Base-by-base conservation (phyloP, 164 flowering plant species). In the Chloranthus sessilifolius region DNA sequence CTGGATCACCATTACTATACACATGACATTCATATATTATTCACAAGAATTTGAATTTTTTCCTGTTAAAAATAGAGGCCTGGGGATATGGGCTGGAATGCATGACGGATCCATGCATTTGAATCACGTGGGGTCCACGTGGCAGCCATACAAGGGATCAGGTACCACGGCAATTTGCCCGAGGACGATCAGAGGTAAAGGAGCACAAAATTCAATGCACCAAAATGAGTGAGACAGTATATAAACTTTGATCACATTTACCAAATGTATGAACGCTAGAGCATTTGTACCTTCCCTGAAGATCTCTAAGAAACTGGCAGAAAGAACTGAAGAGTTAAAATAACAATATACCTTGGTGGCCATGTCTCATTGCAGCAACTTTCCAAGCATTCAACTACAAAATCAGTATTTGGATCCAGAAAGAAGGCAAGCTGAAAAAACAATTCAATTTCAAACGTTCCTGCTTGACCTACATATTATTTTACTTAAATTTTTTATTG, bases 321-420 rank as follows among this genome's bases (percentile, higher is more conserved):
- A 37, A 11, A 12, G 21, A 46, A 25, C 42, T 42, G 10, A 45
- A 42, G 2, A n/a, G n/a, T n/a, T n/a, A n/a, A n/a, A n/a, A n/a
- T n/a, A 42, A 17, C 24, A 9, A n/a, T 5, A 31, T 20, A 82
- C 96, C 78, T 82, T 59, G 90, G 80, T 50, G 96, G 96, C 27
- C 58, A 73, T 38, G 78, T 55, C 49, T 81, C 87, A 57, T 82
- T 82, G 77, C 85, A 83, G 71, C 92, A 85, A 62, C 78, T 85
- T 56, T 70, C 58, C 53, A 89, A 53, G 75, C 97, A 89, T 50
- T 85, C 69, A 21, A 89, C 92, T 30, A 85, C 12, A 44, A 83
- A 81, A 61, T 83, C 79, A n/a, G 58, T 43, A 42, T 77, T 73
- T 16, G 95, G 89, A 40, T 83, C 89, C 4, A 81, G 47, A 69